Evolutionary conservation across 192 early-diverging fungal genomes (phyloP).

Genomic region (Oehlia diaphana): DNA sequence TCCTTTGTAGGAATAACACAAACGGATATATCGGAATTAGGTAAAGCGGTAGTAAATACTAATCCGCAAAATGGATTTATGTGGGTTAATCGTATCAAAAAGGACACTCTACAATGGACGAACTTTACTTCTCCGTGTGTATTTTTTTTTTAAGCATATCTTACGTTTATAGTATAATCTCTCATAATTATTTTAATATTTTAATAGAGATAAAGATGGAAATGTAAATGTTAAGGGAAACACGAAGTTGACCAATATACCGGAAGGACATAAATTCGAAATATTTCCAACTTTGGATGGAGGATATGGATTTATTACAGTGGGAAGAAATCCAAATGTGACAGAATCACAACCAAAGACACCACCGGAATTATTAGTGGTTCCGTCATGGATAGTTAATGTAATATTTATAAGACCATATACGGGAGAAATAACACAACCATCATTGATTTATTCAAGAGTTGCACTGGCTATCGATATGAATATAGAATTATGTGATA

Average conservation of each 20-base stretch:
- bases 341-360: background rate
- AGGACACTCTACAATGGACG: background rate
- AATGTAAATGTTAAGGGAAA: background rate
- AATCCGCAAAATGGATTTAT: background rate
- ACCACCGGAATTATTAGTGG: background rate
- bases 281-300: background rate
- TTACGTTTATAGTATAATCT: background rate
- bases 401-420: background rate
- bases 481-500: constrained; percentile 7
- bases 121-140: background rate
- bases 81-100: constrained; percentile 3
- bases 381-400: background rate
- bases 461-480: no score
- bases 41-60: background rate
- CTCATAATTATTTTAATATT: background rate
- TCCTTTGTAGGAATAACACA: background rate
- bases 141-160: background rate
- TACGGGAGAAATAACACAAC: background rate
- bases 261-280: background rate
- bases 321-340: background rate
- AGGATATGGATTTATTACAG: background rate
- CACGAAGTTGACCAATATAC: background rate
- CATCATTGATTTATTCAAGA: background rate
- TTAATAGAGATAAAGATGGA: background rate
- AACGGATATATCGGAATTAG: background rate